Base-by-base conservation (phyloP, 768 basidiomycete genomes). In the Lactarius hengduanensis region DNA sequence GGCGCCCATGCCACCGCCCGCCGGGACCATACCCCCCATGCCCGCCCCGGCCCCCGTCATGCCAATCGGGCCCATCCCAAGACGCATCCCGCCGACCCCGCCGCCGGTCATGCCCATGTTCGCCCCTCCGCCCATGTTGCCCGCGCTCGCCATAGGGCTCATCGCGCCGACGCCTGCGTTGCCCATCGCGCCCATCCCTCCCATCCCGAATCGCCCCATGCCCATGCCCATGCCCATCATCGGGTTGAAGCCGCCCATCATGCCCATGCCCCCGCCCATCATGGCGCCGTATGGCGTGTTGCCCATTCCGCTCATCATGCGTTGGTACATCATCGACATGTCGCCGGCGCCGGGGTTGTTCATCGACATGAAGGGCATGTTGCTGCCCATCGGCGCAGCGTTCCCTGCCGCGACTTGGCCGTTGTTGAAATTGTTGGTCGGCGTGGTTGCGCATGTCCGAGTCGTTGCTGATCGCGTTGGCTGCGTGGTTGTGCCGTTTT, bases 401-500 rank as follows among this genome's bases (percentile, higher is more conserved):
- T 68, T 68, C 34, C 63, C 7, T 65, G 65, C 71, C 34, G 76
- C 74, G 61, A 72, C 73, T 59, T 65, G 74, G 61, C 69, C 73
- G 57, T 54, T 69, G 57, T 66, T 71, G 62, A 57, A 73, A 66
- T 66, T 58, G 71, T 59, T 64, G 71, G 56, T 63, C 47, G 62
- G 53, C n/a, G 67, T 53, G 11, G 61, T 18, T 32, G 54, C 7
- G 2, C 28, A 62, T 68, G 57, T 72, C 47, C 45, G 3, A 47
- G 20, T n/a, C 75, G 70, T 85, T 84, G 72, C 85, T 81, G 82
- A 75, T 92, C 87, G 40, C 90, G 85, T 72, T 91, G 89, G 72
- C 87, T 90, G 55, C 94, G 85, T 4, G 96, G 95, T 75, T 97
- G 95, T 1, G 96, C 97, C 56, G 94, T 84, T 78, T 98, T 98